Evolutionary conservation across 1,284 basidiomycete species (phyloP), one percentile per base, ranked within the genome.

Genomic region (Exsudoporus floridanus): DNA sequence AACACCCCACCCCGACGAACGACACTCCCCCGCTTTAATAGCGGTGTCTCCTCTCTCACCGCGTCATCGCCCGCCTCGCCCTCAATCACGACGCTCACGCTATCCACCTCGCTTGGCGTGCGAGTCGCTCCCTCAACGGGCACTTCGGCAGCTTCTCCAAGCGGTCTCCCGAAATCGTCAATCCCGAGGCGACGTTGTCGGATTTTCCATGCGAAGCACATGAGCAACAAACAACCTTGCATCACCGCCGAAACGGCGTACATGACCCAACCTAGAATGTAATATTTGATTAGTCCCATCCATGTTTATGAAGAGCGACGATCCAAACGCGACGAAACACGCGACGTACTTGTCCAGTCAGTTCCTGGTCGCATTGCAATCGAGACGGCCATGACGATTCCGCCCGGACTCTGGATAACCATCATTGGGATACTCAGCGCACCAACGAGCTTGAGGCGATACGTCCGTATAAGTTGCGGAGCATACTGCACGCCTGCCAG

Each of bases 341-440:
- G 13, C 2, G 39, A 73, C 81, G 50, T 60, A 90, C 86, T 89
- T 4, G 91, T 93, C 92, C 91, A 94, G 64, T 94, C 84, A 0
- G 91, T 93, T 0, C 89, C 88, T 4, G 86, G 87, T 53, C 55
- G 57, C 50, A 60, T 55, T 25, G 62, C 88, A 56, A 97, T 88
- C 55, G 90, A 92, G 36, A 90, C 68, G 13, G 94, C 89, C 83
- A 99, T 98, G 35, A 94, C 70, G 19, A 93, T 77, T 1, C 90
- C 89, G 3, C 96, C 96, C 0, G 96, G 96, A 7, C 87, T 93
- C 72, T 99, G 95, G 21, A 99, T 88, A 41, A 83, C 75, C 96
- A 99, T 98, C 82, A 93, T 97, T 2, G 87, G 88, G 58, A 98
- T 90, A 61, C 89, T 94, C 21, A 98, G 77, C 1, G 94, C 93